A percentile compares a stretch with the other conserved stretches of the same genome.
These are phyloP conservation scores for Ustilago bromivora DNA, from an alignment of 1,284 basidiomycete species.

Conservation along the genomic window DNA sequence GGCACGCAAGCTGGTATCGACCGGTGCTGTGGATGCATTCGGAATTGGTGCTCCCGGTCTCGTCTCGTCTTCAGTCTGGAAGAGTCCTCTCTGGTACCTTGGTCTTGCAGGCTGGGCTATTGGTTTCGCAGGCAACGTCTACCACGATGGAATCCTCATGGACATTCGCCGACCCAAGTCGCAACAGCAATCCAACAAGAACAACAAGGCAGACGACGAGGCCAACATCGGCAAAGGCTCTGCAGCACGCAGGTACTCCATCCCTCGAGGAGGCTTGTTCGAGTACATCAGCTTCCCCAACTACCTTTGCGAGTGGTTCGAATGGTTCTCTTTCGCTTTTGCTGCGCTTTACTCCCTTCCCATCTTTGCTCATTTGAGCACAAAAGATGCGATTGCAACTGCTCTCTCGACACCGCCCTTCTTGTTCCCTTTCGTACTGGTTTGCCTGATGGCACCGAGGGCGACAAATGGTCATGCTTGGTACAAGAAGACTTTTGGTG, in stretches of 20 bases:
- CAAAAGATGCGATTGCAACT: conserved; percentile 35
- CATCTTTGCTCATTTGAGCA: conserved; percentile 38
- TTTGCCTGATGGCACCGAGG: conserved; percentile 81
- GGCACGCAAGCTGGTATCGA: conserved; percentile 31
- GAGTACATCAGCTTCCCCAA: conserved; percentile 87
- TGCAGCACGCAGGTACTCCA: conserved; percentile 76
- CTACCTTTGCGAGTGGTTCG: conserved; percentile 84
- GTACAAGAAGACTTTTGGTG: conserved; percentile 79
- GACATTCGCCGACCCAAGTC: conserved; percentile 72
- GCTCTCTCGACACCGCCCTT: conserved; percentile 58
- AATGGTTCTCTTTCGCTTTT: conserved; percentile 64
- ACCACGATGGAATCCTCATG: conserved; percentile 88
- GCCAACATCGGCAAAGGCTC: conserved; percentile 55
- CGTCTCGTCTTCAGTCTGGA: conserved; percentile 63
- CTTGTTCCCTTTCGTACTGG: conserved; percentile 78
- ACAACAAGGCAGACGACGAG: conserved; percentile 1
- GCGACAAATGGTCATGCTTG: conserved; percentile 83
- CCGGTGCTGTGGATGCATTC: conserved; percentile 27
- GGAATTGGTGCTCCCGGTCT: conserved; percentile 37
- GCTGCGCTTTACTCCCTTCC: conserved; percentile 57
- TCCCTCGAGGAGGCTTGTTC: conserved; percentile 86
- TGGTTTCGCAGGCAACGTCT: conserved; percentile 83
- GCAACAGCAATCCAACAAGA: conserved; percentile 7
- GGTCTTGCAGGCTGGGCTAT: conserved; percentile 78
- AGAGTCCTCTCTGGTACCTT: conserved; percentile 73